These are phyloP conservation scores for Huntiella decipiens DNA, from an alignment of 2,329 filamentous ascomycete species.

Conservation along the genomic window DNA sequence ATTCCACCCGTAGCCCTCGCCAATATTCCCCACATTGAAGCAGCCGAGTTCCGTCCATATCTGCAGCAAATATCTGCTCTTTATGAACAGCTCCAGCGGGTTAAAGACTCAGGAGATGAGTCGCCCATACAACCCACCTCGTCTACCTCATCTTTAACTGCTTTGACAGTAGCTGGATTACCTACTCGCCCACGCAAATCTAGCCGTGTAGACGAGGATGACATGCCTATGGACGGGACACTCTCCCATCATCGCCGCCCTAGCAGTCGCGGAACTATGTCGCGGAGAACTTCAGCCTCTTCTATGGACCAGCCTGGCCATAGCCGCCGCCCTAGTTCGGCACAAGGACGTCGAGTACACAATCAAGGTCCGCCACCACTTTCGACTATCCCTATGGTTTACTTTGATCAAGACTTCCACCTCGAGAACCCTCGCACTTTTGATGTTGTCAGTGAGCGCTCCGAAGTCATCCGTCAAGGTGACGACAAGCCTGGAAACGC, in stretches of 20 bases:
- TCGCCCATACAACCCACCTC: constrained; percentile 16
- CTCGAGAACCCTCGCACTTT: constrained; percentile 92
- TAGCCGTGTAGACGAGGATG: constrained; percentile 13
- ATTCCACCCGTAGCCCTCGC: constrained; percentile 86
- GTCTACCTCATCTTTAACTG: constrained; percentile 14
- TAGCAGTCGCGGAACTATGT: constrained; percentile 22
- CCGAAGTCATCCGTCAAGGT: constrained; percentile 67
- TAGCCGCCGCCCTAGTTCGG: constrained; percentile 4
- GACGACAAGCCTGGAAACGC: constrained; percentile 38
- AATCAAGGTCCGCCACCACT: constrained; percentile 63
- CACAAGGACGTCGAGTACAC: constrained; percentile 28
- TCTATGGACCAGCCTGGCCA: constrained; percentile 19
- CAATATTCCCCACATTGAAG: constrained; percentile 67
- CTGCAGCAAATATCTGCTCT: constrained; percentile 67
- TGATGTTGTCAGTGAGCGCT: constrained; percentile 87
- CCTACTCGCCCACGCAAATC: background rate
- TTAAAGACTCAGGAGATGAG: constrained; percentile 60
- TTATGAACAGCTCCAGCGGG: constrained; percentile 73
- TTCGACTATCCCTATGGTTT: constrained; percentile 80
- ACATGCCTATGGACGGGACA: constrained; percentile 18
- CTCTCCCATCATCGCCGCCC: constrained; percentile 25
- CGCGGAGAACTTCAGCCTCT: constrained; percentile 24
- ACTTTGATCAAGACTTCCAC: constrained; percentile 89
- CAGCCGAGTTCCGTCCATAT: constrained; percentile 66
- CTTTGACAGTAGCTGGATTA: background rate